Base-by-base conservation (phyloP, 148 eudicot species). In the Suaeda aralocaspica region DNA sequence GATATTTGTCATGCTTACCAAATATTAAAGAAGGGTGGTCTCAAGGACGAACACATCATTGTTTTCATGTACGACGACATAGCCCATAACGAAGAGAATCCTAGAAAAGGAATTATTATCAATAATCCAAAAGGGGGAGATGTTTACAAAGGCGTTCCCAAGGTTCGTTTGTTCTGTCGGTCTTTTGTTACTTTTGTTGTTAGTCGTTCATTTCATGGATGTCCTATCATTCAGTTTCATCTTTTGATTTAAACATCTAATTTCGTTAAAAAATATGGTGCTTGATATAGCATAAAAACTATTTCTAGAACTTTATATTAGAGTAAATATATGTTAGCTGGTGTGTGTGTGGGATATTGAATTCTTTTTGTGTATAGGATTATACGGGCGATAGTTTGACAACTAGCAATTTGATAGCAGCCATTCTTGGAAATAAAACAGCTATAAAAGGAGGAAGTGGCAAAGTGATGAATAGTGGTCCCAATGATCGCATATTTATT, bases 401-500 rank as follows among this genome's bases (percentile, higher is more conserved):
- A 25, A 90, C 74, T 11, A 57, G 72, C 73, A 92, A 92, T 80
- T 83, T 92, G 48, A 66, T 74, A 49, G 88, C 95, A 48, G 95
- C 78, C 44, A 80, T 92, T 41, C 95, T 89, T 72, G 92, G 89
- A 5, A 70, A 87, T 60, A 87, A 83, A 84, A 68, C 85, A 52
- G 86, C 90, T 15, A 72, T 89, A 9, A 85, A 76, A 29, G 97
- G 97, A 56, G 97, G 97, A 1, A 92, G 95, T 52, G 90, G 95
- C 69, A 92, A 92, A 80, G 95, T 92, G 31, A 79, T 92, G 5
- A 81, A 87, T 62, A 92, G 97, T 67, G 90, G 97, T 55, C 95
- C 97, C 26, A 70, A 89, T 69, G 97, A 92, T 73, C 92, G 80
- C 45, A 85, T 92, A 56, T 92, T 92, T 68, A 77, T 92, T 49